phyloP scores from a whole-genome alignment of 2,329 filamentous ascomycete species.

The Neopestalotiopsis sp. region DNA sequence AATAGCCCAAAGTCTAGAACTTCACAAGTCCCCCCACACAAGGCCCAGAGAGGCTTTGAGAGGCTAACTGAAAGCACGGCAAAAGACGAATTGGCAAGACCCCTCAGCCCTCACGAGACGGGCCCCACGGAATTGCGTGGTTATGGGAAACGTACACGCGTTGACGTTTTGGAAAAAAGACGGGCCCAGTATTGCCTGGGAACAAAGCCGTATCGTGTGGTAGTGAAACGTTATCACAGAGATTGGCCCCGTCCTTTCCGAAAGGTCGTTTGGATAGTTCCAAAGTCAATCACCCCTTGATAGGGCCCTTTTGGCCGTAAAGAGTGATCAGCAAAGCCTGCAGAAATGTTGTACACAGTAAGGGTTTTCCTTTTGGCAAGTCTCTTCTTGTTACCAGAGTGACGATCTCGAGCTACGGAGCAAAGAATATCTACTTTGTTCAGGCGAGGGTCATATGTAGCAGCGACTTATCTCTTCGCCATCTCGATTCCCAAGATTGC shows the following conservation, averaged over 20 bases:
- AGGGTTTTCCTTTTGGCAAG: not conserved
- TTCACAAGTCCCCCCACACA: not conserved
- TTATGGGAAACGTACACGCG: no score
- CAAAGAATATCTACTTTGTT: no score
- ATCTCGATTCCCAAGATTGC: no score
- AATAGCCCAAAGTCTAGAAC: not conserved
- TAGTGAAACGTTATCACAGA: not conserved
- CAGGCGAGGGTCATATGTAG: no score
- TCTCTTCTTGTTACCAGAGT: not conserved
- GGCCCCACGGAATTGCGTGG: no score
- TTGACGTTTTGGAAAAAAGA: no score
- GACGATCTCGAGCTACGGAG: no score
- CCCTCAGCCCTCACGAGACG: no score
- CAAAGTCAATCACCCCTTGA: not conserved
- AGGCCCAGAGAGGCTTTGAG: not conserved
- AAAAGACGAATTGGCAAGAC: no score
- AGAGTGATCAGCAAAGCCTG: not conserved
- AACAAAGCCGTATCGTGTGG: not conserved
- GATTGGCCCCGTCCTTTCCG: not conserved
- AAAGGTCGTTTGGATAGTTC: not conserved
- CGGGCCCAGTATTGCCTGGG: no score
- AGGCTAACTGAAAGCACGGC: not conserved
- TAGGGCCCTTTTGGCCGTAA: not conserved
- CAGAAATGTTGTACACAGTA: no score
- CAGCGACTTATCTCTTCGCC: no score